Evolutionary conservation across 495 filamentous ascomycete species (phyloP).

Genomic region (Neurospora sp.): DNA sequence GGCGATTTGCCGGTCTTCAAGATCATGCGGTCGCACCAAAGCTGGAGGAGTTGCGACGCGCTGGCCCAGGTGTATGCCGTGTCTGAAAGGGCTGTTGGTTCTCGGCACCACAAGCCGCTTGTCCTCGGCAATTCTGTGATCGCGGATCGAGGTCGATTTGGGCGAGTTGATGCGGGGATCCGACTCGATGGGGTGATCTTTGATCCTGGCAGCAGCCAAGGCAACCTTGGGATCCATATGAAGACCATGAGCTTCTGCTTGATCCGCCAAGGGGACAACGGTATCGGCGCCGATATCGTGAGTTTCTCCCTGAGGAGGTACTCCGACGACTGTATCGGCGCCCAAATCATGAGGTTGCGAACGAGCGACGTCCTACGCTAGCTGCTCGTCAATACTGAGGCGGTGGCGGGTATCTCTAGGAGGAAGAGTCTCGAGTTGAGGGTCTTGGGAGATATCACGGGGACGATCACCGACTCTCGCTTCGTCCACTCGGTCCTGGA

Average conservation of each 20-base stretch:
- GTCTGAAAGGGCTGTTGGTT: not conserved
- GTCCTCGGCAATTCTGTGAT: constrained; percentile 12
- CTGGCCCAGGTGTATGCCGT: constrained; percentile 9
- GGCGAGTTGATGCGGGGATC: constrained; percentile 5
- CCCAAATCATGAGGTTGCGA: not conserved
- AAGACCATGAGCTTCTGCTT: not conserved
- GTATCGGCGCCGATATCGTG: not conserved
- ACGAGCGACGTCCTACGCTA: not conserved
- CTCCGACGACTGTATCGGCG: not conserved
- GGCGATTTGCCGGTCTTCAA: constrained; percentile 5
- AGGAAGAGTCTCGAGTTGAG: not conserved
- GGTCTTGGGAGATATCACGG: not conserved
- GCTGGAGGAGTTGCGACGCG: constrained; percentile 10
- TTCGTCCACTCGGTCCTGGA: not conserved
- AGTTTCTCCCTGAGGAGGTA: not conserved
- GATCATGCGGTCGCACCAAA: constrained; percentile 3
- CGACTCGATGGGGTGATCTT: constrained; percentile 3
- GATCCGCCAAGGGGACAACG: not conserved
- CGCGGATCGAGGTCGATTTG: not conserved
- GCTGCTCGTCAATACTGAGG: not conserved
- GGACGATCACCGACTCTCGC: not conserved
- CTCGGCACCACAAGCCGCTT: constrained; percentile 1
- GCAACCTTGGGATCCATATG: not conserved
- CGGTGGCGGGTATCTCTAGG: not conserved
- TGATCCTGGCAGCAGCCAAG: not conserved